Conservation (phyloP, 1,139 yeast species). For the Protomyces inouyei region DNA sequence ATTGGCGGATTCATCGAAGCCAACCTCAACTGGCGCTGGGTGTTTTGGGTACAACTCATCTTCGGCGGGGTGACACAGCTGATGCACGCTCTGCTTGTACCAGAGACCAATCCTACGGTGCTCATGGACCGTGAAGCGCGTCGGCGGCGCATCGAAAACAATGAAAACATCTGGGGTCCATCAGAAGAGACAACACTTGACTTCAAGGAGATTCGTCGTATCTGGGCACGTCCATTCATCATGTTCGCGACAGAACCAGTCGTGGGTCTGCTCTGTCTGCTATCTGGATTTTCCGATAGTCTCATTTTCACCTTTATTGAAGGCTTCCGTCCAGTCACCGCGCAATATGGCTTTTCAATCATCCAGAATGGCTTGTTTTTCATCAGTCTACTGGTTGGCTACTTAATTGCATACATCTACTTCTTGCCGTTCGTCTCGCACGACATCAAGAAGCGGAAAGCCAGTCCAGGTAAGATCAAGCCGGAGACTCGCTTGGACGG, state of each 20-base stretch:
- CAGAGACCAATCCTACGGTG: slow-evolving; percentile 41
- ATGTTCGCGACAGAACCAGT: slow-evolving; percentile 44
- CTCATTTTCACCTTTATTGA: slow-evolving; percentile 44
- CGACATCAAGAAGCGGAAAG: slow-evolving; percentile 8
- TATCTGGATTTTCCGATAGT: slow-evolving; percentile 45
- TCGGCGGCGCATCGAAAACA: slow-evolving; percentile 40
- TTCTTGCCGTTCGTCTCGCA: slow-evolving; percentile 40
- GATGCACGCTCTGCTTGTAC: slow-evolving; percentile 40
- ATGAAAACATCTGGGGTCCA: slow-evolving; percentile 40
- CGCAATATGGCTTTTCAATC: slow-evolving; percentile 36
- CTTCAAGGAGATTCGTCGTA: slow-evolving; percentile 33
- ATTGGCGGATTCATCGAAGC: slow-evolving; percentile 42
- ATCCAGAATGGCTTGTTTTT: slow-evolving; percentile 40
- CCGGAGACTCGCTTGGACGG: slow-evolving; percentile 26
- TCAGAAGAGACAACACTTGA: slow-evolving; percentile 34
- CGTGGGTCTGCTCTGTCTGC: slow-evolving; percentile 42
- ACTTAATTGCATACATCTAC: slow-evolving; percentile 38
- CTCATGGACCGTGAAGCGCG: slow-evolving; percentile 42
- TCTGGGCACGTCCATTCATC: slow-evolving; percentile 43
- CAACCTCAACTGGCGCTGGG: slow-evolving; percentile 41
- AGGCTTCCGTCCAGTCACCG: slow-evolving; percentile 41
- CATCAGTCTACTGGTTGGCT: slow-evolving; percentile 40
- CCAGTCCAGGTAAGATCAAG: slow-evolving; percentile 13
- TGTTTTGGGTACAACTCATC: slow-evolving; percentile 44
- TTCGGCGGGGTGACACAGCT: slow-evolving; percentile 41